A percentile compares a stretch with the other conserved stretches of the same genome.
These are phyloP conservation scores for Nothophaeocryptopus gaeumannii DNA, from an alignment of 2,329 filamentous ascomycete genomes.

Conservation along the genomic window DNA sequence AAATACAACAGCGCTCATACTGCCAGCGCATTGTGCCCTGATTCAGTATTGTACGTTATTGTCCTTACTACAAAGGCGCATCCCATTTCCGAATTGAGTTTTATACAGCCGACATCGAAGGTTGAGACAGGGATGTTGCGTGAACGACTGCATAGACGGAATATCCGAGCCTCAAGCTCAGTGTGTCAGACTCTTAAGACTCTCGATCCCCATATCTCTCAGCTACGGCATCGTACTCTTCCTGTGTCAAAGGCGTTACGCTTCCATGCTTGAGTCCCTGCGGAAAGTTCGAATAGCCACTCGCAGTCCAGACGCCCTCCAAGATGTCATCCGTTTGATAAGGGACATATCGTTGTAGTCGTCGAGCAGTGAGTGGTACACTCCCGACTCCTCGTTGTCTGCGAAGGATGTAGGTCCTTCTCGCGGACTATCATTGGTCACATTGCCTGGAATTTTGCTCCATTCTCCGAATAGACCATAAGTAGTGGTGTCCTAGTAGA, in stretches of 20 bases:
- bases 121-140: too few relatives aligned
- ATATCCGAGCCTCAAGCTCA: too few relatives aligned
- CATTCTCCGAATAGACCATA: conserved; percentile 53
- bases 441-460: conserved; percentile 27
- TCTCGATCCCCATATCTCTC: conserved; percentile 1
- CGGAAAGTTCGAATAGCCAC: conserved; percentile 44
- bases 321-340: conserved; percentile 42
- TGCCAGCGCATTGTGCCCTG: too few relatives aligned
- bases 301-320: conserved; percentile 49
- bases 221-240: conserved; percentile 42
- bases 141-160: too few relatives aligned
- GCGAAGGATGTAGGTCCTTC: conserved; percentile 43
- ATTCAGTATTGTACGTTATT: too few relatives aligned
- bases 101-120: too few relatives aligned
- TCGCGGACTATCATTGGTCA: conserved; percentile 20
- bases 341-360: conserved; percentile 50
- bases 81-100: too few relatives aligned
- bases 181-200: too few relatives aligned
- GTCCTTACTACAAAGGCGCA: too few relatives aligned
- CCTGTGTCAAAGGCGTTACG: conserved; percentile 49
- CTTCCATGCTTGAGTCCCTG: conserved; percentile 52
- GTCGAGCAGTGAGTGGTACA: conserved; percentile 51
- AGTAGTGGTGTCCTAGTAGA: conserved; percentile 52
- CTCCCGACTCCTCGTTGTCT: conserved; percentile 34
- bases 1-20: too few relatives aligned